Conservation (phyloP, 768 basidiomycete species). For the Xerocomus potaroensis region DNA sequence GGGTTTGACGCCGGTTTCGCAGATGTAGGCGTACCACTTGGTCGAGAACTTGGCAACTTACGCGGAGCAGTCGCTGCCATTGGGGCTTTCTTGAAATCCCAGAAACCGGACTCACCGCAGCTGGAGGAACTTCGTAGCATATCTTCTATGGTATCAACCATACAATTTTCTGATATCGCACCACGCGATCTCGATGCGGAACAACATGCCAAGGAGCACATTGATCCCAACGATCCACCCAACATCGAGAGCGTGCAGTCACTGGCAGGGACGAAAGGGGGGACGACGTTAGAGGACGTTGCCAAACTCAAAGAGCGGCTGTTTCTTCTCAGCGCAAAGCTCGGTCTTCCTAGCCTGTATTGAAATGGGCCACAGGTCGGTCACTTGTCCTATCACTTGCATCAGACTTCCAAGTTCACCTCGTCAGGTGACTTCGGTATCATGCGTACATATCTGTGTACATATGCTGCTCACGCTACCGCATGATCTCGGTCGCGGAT, state of each 20-base stretch:
- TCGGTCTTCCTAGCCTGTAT: conserved; percentile 29
- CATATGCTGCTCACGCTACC: not conserved
- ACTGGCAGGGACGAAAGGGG: conserved; percentile 13
- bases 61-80: conserved; percentile 70
- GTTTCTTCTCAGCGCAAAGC: conserved; percentile 24
- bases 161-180: conserved; percentile 69
- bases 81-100: conserved; percentile 48
- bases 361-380: not conserved
- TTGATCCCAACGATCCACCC: conserved; percentile 35
- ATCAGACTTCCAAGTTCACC: not conserved
- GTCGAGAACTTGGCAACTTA: conserved; percentile 71
- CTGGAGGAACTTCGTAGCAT: conserved; percentile 51
- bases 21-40: conserved; percentile 63
- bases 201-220: conserved; percentile 66
- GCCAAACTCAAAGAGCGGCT: conserved; percentile 36
- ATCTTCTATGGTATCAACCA: conserved; percentile 46
- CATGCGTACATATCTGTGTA: not conserved
- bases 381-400: not conserved
- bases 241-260: conserved; percentile 39
- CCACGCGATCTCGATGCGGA: conserved; percentile 77
- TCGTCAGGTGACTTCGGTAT: not conserved
- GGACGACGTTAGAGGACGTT: conserved; percentile 40
- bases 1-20: conserved; percentile 90
- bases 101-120: conserved; percentile 4
- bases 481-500: not conserved